Evolutionary conservation across 169 alveolate genomes (phyloP).

Genomic region (Eimeria acervulina): DNA sequence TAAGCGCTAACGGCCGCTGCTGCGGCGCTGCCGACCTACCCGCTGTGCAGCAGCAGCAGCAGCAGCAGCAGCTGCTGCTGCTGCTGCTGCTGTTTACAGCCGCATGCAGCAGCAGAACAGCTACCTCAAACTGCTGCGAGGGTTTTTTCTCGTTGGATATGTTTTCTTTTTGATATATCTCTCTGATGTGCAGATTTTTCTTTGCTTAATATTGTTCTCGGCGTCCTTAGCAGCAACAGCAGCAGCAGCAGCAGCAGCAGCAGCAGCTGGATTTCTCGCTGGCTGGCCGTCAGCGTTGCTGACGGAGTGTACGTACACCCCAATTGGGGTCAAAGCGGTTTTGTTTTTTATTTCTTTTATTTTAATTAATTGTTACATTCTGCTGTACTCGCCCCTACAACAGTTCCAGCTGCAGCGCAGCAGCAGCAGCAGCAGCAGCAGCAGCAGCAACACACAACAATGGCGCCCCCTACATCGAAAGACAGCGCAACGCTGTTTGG

Average conservation of each 20-base stretch:
- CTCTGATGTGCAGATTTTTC: background rate
- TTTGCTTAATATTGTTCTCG: background rate
- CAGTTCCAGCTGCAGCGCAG: too few relatives aligned
- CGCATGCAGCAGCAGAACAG: background rate
- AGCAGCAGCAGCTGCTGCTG: constrained; percentile 9
- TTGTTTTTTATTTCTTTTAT: too few relatives aligned
- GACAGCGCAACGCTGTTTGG: background rate
- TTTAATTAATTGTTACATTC: too few relatives aligned
- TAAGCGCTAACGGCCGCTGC: background rate
- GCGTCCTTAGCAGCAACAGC: too few relatives aligned
- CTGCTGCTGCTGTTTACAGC: too few relatives aligned
- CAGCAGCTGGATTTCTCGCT: background rate
- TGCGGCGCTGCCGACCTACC: background rate
- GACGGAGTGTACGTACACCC: background rate
- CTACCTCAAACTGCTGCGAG: background rate
- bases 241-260: constrained; percentile 1
- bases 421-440: too few relatives aligned
- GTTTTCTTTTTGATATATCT: background rate
- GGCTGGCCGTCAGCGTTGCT: background rate
- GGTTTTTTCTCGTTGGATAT: background rate
- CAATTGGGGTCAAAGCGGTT: background rate
- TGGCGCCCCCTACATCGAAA: background rate
- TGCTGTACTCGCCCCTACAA: background rate
- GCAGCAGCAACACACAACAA: too few relatives aligned
- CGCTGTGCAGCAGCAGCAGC: background rate